phyloP scores from a whole-genome alignment of 371 early-diverging fungal species.

The Parasitella parasitica region DNA sequence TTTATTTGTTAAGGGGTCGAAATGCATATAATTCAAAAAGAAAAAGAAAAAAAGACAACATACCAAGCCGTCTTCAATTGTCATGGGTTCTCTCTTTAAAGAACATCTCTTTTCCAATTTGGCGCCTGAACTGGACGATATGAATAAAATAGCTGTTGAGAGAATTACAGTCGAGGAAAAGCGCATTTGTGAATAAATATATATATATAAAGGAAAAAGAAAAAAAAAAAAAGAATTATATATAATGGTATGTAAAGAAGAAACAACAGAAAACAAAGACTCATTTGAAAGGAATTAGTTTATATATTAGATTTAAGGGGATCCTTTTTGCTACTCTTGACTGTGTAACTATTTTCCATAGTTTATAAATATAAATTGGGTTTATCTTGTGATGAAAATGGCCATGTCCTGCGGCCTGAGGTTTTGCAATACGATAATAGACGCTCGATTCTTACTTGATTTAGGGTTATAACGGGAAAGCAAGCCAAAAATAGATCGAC shows the following conservation, averaged over 20 bases:
- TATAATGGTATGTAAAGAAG: not conserved
- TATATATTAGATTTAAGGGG: not conserved
- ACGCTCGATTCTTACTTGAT: not conserved
- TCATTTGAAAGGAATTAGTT: not conserved
- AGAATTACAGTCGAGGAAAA: slow-evolving; percentile 16
- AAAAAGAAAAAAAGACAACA: slow-evolving; percentile 2
- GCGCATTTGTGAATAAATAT: slow-evolving; percentile 6
- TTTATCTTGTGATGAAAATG: not conserved
- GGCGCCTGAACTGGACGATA: slow-evolving; percentile 15
- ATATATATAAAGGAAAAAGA: not conserved
- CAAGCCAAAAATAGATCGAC: not conserved
- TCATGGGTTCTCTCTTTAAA: slow-evolving; percentile 34
- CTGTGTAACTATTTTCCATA: not conserved
- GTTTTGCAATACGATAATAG: too few species aligned
- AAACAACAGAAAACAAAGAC: not conserved
- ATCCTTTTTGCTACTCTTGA: not conserved
- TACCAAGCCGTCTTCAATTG: slow-evolving; percentile 44
- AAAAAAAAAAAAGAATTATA: too few species aligned
- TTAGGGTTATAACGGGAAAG: not conserved
- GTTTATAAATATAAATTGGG: not conserved
- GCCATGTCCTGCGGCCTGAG: not conserved
- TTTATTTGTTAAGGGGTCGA: not conserved
- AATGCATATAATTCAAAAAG: not conserved
- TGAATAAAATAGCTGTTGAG: slow-evolving; percentile 7
- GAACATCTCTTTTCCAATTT: slow-evolving; percentile 22